Evolutionary conservation across 345 rosid genomes (phyloP).

Genomic region (Bruguiera gymnorhiza): DNA sequence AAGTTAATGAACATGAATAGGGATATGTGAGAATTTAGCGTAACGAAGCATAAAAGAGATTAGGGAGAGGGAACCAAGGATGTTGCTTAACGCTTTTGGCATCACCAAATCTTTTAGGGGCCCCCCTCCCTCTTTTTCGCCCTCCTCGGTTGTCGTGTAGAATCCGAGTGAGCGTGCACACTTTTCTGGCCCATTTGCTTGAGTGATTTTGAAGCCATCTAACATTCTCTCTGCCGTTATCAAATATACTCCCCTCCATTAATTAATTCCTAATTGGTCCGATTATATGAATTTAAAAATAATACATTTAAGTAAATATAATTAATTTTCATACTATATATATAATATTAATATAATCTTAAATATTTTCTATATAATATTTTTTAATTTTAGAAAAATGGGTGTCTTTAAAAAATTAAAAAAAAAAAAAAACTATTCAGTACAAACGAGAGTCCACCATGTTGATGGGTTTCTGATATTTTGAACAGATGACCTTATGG

Average conservation of each 20-base stretch:
- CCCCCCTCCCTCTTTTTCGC: neutral
- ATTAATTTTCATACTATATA: no score
- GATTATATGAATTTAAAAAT: no score
- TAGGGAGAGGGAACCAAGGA: constrained; percentile 30
- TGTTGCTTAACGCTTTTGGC: constrained; percentile 73
- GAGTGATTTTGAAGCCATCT: constrained; percentile 58
- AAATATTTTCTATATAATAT: no score
- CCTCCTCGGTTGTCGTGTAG: neutral
- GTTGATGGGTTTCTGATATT: no score
- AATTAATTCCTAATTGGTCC: no score
- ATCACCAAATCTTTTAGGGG: neutral
- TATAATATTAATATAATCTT: no score
- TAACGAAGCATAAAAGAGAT: constrained; percentile 77
- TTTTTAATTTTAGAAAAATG: no score
- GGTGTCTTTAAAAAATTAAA: no score
- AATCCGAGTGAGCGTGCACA: constrained; percentile 34
- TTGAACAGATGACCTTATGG: no score
- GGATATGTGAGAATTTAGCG: constrained; percentile 94
- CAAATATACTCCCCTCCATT: neutral
- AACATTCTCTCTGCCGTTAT: constrained; percentile 39
- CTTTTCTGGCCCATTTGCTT: constrained; percentile 34
- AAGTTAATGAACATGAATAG: constrained; percentile 25
- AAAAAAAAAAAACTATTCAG: no score
- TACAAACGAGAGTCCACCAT: no score
- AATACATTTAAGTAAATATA: no score